These are phyloP conservation scores for Rosa persica DNA, from an alignment of 306 rosid genomes.

Conservation along the genomic window DNA sequence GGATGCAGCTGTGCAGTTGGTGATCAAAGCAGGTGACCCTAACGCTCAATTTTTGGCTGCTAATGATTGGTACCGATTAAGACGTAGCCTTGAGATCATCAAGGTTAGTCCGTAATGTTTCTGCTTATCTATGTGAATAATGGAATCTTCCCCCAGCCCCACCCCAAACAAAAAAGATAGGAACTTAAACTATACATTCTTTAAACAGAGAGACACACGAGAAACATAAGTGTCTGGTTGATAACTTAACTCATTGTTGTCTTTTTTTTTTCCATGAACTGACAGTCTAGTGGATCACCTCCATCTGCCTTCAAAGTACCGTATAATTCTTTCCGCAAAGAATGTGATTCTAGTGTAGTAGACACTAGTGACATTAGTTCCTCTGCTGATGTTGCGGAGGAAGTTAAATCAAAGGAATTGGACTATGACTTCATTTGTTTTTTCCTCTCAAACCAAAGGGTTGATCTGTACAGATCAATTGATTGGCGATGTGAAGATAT, in stretches of 20 bases:
- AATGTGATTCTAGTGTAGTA: conserved; percentile 36
- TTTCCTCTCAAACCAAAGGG: conserved; percentile 80
- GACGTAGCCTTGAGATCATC: conserved; percentile 83
- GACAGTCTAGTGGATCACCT: conserved; percentile 98
- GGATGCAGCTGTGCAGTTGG: conserved; percentile 85
- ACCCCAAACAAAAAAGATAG: not conserved
- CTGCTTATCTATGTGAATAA: conserved; percentile 14
- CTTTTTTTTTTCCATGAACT: conserved; percentile 27
- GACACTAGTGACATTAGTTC: conserved; percentile 41
- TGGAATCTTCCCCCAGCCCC: conserved; percentile 5
- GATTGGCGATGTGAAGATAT: conserved; percentile 91
- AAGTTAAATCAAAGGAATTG: conserved; percentile 52
- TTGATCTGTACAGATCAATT: conserved; percentile 69
- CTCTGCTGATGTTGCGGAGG: conserved; percentile 32
- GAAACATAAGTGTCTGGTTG: not conserved
- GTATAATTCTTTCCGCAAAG: conserved; percentile 72
- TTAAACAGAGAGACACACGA: not conserved
- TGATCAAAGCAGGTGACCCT: conserved; percentile 84
- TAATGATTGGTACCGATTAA: conserved; percentile 88
- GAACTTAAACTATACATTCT: not conserved
- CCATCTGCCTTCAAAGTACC: conserved; percentile 92
- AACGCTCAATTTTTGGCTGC: conserved; percentile 59
- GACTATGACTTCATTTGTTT: conserved; percentile 74
- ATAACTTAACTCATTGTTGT: not conserved
- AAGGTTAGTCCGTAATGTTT: conserved; percentile 50